Base-by-base conservation (phyloP, 208 protist genomes). In the Phytomonas francai region DNA sequence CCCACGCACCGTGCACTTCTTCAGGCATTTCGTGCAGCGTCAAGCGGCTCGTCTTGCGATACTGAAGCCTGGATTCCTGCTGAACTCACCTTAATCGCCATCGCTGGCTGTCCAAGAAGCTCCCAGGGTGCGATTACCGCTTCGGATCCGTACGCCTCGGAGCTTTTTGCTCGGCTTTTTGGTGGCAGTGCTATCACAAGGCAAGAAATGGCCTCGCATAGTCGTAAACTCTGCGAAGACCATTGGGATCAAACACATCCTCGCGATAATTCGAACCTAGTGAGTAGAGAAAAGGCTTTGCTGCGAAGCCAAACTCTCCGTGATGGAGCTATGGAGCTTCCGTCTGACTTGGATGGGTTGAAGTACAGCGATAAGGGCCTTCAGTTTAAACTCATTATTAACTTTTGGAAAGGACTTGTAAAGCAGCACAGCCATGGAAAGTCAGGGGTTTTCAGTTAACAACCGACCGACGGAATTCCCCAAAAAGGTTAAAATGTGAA, bases 381-480 rank as follows among this genome's bases (percentile, higher is more conserved):
- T 0, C 76, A 81, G 25, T 83, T 89, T 42, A 73, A 78, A 63
- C 71, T 71, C 19, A 89, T 88, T 65, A 71, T 89, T 39, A 73
- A 77, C 49, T 81, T 89, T 33, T 92, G 82, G 84, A 86, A 78
- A 12, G 75, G 79, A 8, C 73, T 92, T 22, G 82, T 84, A 11
- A 69, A 70, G 3, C 79, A 85, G 63, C 83, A 89, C 65, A 74
- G 68, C 6, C 76, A 85, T 61, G 45, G 57, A 19, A 62, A 54
- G 3, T 54, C 12, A 22, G 39, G 22, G 63, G 71, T 45, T 28
- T 59, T 29, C 2, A 59, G 12, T 3, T 28, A 2, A 3, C n/a
- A 14, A 33, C 71, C n/a, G 12, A 45, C 9, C 2, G 12, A 19
- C 39, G 39, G 14, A 49, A 9, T 12, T 12, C 39, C 14, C 12